Conservation (phyloP, 768 basidiomycete species). For the Naganishia vishniacii region DNA sequence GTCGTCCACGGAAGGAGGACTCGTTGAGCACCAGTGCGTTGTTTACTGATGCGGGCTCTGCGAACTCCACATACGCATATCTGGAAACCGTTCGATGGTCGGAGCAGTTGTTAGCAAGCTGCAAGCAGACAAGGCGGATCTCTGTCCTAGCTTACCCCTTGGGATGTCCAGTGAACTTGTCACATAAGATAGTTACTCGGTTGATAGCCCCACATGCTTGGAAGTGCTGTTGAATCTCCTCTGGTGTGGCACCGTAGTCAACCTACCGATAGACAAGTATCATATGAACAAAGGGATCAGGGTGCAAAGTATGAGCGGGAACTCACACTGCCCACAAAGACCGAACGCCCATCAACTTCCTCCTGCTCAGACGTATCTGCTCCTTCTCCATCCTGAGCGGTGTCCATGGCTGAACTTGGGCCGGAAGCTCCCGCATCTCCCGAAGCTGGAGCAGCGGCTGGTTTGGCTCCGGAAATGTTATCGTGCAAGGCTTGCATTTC, state of each 20-base stretch:
- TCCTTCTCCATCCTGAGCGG: constrained; percentile 54
- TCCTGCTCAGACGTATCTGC: constrained; percentile 74
- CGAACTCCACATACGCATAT: constrained; percentile 97
- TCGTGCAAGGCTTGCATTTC: constrained; percentile 18
- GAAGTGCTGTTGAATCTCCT: constrained; percentile 96
- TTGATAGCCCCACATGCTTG: constrained; percentile 97
- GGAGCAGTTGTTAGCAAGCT: too few relatives aligned
- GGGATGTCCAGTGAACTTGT: constrained; percentile 98
- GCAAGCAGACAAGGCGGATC: too few relatives aligned
- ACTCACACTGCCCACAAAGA: constrained; percentile 93
- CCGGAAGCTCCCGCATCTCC: constrained; percentile 28
- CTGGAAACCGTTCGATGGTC: too few relatives aligned
- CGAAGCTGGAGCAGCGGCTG: constrained; percentile 25
- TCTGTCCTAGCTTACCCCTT: constrained; percentile 83
- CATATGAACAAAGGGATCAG: not conserved
- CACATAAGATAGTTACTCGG: constrained; percentile 96
- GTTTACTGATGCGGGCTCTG: constrained; percentile 83
- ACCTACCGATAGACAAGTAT: constrained; percentile 57
- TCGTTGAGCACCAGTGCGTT: constrained; percentile 90
- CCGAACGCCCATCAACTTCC: constrained; percentile 72
- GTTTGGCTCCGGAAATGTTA: constrained; percentile 35
- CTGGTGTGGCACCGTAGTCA: constrained; percentile 93
- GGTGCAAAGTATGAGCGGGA: not conserved
- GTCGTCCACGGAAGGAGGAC: constrained; percentile 84
- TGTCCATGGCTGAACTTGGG: constrained; percentile 22